Conservation (phyloP, 257 asterid species). For the Capsicum pubescens region DNA sequence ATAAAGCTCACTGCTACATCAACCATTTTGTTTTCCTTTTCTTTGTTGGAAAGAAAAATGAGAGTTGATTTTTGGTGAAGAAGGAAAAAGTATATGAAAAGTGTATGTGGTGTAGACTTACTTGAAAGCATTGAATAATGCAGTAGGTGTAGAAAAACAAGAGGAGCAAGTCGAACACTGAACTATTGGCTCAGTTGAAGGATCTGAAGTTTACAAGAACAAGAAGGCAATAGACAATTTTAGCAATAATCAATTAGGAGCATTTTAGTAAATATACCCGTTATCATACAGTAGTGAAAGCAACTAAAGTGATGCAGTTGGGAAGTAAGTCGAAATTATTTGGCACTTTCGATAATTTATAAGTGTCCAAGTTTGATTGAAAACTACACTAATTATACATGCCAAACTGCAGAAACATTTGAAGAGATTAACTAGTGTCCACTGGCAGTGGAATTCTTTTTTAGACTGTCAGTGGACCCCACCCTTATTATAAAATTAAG, state of each 20-base stretch:
- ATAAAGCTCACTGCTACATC: conserved; percentile 2
- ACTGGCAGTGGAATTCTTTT: too few species aligned
- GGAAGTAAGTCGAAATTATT: neutral
- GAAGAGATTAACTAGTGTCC: neutral
- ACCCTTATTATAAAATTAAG: too few species aligned
- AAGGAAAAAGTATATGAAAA: neutral
- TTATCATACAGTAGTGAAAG: neutral
- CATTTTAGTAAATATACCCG: too few species aligned
- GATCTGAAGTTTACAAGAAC: too few species aligned
- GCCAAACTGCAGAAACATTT: conserved; percentile 11
- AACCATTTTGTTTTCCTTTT: neutral
- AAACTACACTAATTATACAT: neutral
- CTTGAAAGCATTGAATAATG: neutral
- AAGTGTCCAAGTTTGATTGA: neutral
- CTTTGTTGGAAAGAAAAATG: neutral
- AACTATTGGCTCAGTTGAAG: too few species aligned
- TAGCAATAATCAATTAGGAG: too few species aligned
- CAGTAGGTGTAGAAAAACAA: too few species aligned
- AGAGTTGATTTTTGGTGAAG: neutral
- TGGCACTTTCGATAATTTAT: neutral
- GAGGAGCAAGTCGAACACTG: too few species aligned
- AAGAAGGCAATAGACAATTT: too few species aligned
- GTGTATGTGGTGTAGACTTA: neutral
- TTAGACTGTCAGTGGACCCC: too few species aligned
- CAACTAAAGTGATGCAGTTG: neutral